Base-by-base conservation (phyloP, 2,329 filamentous ascomycete genomes). In the Verticillium zaregamsianum region DNA sequence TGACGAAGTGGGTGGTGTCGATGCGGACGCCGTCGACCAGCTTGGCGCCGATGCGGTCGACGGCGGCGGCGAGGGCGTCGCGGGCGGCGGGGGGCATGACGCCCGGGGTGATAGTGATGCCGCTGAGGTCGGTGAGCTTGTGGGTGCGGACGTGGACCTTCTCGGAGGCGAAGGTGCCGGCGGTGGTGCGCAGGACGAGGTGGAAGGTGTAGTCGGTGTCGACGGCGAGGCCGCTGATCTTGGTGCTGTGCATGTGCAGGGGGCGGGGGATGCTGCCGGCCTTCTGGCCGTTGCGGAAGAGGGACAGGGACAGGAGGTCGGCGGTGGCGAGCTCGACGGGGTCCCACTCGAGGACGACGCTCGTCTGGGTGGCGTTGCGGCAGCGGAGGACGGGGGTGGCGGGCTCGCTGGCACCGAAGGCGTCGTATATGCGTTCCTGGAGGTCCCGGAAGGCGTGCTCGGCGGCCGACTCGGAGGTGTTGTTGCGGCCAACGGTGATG, bases 1-100 rank as follows among this genome's bases (percentile, higher is more conserved):
- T 98, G 63, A 99, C 92, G 74, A 99, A 99, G 77, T 99, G 95
- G 17, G 95, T 99, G 1, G 95, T 99, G 74, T 99, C 95, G 72
- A 99, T 98, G 70, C 94, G 86, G 59, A 98, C 93, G 14, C 86
- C 86, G 68, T 97, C 94, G 62, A 92, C 90, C 66, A 98, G 82
- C 81, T 95, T 97, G 64, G 92, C 95, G 57, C 95, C 95, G 68
- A 99, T 96, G 67, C 92, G 85, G 71, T 95, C 89, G 39, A 97
- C 86, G 1, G 93, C 92, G 55, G 82, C 83, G 56, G 84, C 82
- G 23, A 99, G 83, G 64, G 84, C 88, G 67, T 96, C 92, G 72
- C 87, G 88, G 61, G 89, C 80, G 59, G 88, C 80, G 8, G 85
- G 81, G 2, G 93, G 91, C 76, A 99, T 83, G 68, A 97, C 85